These are phyloP conservation scores for Termitomyces sp. DNA, from an alignment of 1,284 basidiomycete genomes.

Conservation along the genomic window DNA sequence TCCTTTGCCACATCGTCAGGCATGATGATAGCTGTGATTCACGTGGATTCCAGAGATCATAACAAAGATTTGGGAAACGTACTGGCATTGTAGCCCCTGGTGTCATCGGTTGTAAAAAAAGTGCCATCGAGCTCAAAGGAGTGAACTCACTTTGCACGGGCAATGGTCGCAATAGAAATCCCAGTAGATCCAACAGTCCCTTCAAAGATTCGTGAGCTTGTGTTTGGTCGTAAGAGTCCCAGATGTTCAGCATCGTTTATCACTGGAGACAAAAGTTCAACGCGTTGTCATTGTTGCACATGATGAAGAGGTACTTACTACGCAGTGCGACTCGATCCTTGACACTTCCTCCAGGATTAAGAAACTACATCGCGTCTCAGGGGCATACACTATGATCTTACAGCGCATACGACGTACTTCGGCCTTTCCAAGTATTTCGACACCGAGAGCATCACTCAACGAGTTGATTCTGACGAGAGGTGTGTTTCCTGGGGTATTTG, in stretches of 20 bases:
- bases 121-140: background rate
- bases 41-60: constrained; percentile 4
- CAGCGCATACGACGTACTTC: constrained; percentile 48
- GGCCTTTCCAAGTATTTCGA: constrained; percentile 95
- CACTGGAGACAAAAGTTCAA: constrained; percentile 46
- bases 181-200: constrained; percentile 97
- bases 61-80: constrained; percentile 22
- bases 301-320: constrained; percentile 46
- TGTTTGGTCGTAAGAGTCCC: constrained; percentile 81
- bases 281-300: background rate
- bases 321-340: constrained; percentile 94
- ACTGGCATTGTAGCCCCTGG: constrained; percentile 77
- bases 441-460: constrained; percentile 83
- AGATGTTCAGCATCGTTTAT: constrained; percentile 88
- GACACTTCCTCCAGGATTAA: constrained; percentile 96
- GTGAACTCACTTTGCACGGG: constrained; percentile 69
- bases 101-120: constrained; percentile 2
- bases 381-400: background rate
- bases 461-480: constrained; percentile 90
- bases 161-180: constrained; percentile 92
- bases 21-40: constrained; percentile 77
- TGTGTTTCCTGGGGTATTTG: constrained; percentile 71
- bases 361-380: constrained; percentile 48
- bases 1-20: constrained; percentile 92
- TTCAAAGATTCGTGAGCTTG: constrained; percentile 93